Evolutionary conservation across 768 basidiomycete species (phyloP).

Genomic region (Tylopilus intermedius): DNA sequence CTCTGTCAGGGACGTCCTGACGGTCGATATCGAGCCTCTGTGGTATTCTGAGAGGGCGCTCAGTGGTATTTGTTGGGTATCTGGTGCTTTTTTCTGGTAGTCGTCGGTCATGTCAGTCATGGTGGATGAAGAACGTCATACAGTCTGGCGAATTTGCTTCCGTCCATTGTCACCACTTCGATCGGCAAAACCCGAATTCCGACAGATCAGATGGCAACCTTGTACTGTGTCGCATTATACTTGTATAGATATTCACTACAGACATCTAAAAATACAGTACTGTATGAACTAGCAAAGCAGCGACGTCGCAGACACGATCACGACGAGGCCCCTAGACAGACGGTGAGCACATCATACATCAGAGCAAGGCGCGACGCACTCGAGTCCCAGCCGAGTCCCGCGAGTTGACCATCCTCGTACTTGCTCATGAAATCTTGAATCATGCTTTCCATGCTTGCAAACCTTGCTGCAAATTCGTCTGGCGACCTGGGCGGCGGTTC

Average conservation of each 20-base stretch:
- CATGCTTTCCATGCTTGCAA: constrained; percentile 14
- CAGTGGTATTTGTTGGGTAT: constrained; percentile 14
- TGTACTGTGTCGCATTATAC: constrained; percentile 15
- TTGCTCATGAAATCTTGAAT: constrained; percentile 20
- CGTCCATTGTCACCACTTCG: constrained; percentile 17
- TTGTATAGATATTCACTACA: constrained; percentile 3
- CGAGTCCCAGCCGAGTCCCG: constrained; percentile 24
- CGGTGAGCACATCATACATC: background rate
- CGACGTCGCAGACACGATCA: constrained; percentile 2
- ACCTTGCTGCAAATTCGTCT: constrained; percentile 20
- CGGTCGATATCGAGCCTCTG: constrained; percentile 62
- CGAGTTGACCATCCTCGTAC: constrained; percentile 19
- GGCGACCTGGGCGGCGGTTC: constrained; percentile 17
- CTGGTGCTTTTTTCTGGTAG: constrained; percentile 6
- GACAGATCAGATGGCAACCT: constrained; percentile 9
- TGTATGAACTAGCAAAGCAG: background rate
- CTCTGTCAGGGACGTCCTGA: constrained; percentile 56
- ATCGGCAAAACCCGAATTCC: constrained; percentile 21
- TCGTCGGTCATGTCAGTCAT: constrained; percentile 12
- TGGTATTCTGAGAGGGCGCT: constrained; percentile 44
- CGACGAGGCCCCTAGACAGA: background rate
- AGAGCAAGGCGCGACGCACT: constrained; percentile 12
- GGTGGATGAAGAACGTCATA: constrained; percentile 13
- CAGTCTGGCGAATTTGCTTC: background rate
- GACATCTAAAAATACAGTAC: constrained; percentile 14